Conservation (phyloP, 352 stramenopile genomes). For the Saprolegnia diclina region DNA sequence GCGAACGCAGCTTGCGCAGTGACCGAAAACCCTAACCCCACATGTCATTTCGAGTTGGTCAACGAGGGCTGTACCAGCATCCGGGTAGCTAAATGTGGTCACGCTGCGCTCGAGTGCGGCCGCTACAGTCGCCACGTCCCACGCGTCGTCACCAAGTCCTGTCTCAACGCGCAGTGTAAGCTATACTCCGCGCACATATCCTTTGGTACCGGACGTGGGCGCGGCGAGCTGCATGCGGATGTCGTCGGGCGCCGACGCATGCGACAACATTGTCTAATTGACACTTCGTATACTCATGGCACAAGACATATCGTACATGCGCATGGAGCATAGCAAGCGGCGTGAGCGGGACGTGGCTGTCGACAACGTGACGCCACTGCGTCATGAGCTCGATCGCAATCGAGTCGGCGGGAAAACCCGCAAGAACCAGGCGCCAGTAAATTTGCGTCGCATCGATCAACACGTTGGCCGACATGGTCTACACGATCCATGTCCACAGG, state of each 20-base stretch:
- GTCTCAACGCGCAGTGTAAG: neutral
- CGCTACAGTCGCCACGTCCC: neutral
- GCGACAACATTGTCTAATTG: slow-evolving; percentile 51
- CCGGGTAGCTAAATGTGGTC: slow-evolving; percentile 18
- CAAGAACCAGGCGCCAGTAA: slow-evolving; percentile 80
- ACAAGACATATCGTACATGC: slow-evolving; percentile 28
- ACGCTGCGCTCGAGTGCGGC: neutral
- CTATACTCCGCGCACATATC: neutral
- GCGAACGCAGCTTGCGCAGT: slow-evolving; percentile 55
- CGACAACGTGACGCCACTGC: slow-evolving; percentile 11
- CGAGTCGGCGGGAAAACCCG: slow-evolving; percentile 47
- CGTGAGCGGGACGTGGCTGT: slow-evolving; percentile 2
- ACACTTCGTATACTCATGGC: no score
- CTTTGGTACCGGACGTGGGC: no score
- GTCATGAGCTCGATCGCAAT: slow-evolving; percentile 4
- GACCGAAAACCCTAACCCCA: slow-evolving; percentile 36
- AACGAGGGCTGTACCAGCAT: neutral
- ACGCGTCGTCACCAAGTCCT: neutral
- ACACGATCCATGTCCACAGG: slow-evolving; percentile 28
- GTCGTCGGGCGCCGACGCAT: neutral
- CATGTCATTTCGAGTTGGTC: neutral
- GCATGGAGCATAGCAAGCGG: slow-evolving; percentile 17
- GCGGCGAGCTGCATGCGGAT: no score
- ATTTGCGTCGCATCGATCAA: slow-evolving; percentile 72
- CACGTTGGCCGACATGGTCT: slow-evolving; percentile 51